phyloP scores from a whole-genome alignment of 2,329 filamentous ascomycete genomes.

The Diplodia intermedia region DNA sequence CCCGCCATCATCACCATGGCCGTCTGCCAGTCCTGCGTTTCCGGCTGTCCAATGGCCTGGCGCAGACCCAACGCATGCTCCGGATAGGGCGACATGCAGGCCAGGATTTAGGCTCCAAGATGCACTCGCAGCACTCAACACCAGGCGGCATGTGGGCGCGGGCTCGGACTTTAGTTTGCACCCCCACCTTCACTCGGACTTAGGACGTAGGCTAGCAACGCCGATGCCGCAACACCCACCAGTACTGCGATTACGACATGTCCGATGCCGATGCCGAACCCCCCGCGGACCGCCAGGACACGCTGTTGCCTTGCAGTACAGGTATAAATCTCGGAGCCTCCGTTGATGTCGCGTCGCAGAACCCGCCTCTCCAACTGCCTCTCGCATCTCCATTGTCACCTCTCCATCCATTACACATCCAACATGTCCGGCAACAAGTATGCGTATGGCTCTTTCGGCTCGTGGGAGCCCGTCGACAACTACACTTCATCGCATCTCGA shows the following conservation, averaged over 20 bases:
- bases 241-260: conserved; percentile 5
- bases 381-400: neutral
- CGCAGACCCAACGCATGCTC: neutral
- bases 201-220: neutral
- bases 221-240: conserved; percentile 4
- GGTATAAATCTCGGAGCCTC: neutral
- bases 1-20: neutral
- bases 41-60: neutral
- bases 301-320: neutral
- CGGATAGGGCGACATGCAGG: neutral
- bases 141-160: neutral
- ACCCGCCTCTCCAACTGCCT: neutral
- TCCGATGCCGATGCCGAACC: conserved; percentile 17
- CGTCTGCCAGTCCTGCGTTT: neutral
- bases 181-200: conserved; percentile 16
- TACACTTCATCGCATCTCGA: conserved; percentile 48
- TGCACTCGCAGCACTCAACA: neutral
- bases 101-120: neutral
- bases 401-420: neutral
- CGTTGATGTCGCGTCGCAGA: neutral
- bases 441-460: conserved; percentile 27
- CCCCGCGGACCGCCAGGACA: neutral
- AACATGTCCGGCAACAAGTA: conserved; percentile 4
- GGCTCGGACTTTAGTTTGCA: neutral
- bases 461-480: conserved; percentile 50